These are phyloP conservation scores for Patellifolia procumbens DNA, from an alignment of 179 eudicot genomes.

Conservation along the genomic window DNA sequence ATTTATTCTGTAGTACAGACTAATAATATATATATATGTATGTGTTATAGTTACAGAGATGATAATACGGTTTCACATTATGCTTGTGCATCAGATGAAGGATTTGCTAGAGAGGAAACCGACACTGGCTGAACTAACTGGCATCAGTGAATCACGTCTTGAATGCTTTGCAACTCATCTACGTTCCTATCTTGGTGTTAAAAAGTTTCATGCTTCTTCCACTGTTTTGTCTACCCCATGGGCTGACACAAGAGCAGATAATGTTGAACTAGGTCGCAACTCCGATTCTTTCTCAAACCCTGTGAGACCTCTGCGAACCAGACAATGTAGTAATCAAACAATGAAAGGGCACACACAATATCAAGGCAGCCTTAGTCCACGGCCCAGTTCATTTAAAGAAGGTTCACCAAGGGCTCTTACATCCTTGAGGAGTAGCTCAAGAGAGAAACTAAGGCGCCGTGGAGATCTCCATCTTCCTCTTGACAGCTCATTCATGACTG, in stretches of 20 bases:
- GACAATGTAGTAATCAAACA: conserved; percentile 41
- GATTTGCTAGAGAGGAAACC: conserved; percentile 72
- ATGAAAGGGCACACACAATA: conserved; percentile 41
- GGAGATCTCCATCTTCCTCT: conserved; percentile 48
- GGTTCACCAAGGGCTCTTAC: conserved; percentile 42
- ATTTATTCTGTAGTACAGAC: not conserved
- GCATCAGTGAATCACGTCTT: conserved; percentile 90
- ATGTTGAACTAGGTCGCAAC: conserved; percentile 27
- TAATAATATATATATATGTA: too few species aligned
- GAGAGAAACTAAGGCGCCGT: conserved; percentile 53
- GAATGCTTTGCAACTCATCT: conserved; percentile 73
- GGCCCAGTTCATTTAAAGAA: conserved; percentile 66
- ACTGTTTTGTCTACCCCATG: conserved; percentile 20
- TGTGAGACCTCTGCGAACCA: conserved; percentile 45
- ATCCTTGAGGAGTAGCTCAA: conserved; percentile 45
- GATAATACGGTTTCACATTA: not conserved
- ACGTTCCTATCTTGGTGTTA: conserved; percentile 54
- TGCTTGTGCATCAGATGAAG: conserved; percentile 57
- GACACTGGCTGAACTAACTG: conserved; percentile 73
- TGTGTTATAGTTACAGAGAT: not conserved
- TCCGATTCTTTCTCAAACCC: conserved; percentile 34
- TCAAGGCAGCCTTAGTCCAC: conserved; percentile 67
- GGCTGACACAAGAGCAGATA: conserved; percentile 29
- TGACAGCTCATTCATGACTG: conserved; percentile 31
- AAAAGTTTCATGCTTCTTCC: conserved; percentile 38